These are phyloP conservation scores for Entomortierella parvispora DNA, from an alignment of 192 early-diverging fungal species.

Conservation along the genomic window DNA sequence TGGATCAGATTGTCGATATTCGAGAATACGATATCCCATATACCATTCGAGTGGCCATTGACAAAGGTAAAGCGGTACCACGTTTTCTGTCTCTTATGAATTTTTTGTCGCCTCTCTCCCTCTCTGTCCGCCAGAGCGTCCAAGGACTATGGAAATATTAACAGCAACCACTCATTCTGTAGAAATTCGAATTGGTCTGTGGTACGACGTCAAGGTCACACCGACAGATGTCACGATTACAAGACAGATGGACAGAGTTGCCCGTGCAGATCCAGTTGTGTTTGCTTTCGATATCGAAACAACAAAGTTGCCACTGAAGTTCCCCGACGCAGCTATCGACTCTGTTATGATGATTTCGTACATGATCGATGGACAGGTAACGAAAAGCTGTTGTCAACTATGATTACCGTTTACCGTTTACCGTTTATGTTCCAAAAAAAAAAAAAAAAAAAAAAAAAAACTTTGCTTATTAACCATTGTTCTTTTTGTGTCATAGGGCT, in stretches of 20 bases:
- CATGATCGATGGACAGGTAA: conserved; percentile 97
- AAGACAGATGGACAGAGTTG: conserved; percentile 81
- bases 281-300: conserved; percentile 99
- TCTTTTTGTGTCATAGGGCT: conserved; percentile 70
- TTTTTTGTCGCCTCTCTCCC: too few relatives aligned
- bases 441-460: too few relatives aligned
- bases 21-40: conserved; percentile 99
- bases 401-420: too few relatives aligned
- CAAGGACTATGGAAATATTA: not conserved
- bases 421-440: too few relatives aligned
- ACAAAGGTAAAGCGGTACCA: conserved; percentile 65
- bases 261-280: conserved; percentile 94
- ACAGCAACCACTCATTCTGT: not conserved
- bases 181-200: conserved; percentile 94
- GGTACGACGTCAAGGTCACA: conserved; percentile 86
- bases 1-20: conserved; percentile 86
- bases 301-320: conserved; percentile 97
- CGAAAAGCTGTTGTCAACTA: not conserved
- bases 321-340: conserved; percentile 91
- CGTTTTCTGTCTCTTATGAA: not conserved
- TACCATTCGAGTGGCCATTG: conserved; percentile 94
- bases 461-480: not conserved
- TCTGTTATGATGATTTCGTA: conserved; percentile 99
- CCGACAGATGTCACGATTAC: conserved; percentile 63
- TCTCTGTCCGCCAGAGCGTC: too few relatives aligned